Base-by-base conservation (phyloP, 2,329 filamentous ascomycete species). In the Trichoderma arundinaceum region DNA sequence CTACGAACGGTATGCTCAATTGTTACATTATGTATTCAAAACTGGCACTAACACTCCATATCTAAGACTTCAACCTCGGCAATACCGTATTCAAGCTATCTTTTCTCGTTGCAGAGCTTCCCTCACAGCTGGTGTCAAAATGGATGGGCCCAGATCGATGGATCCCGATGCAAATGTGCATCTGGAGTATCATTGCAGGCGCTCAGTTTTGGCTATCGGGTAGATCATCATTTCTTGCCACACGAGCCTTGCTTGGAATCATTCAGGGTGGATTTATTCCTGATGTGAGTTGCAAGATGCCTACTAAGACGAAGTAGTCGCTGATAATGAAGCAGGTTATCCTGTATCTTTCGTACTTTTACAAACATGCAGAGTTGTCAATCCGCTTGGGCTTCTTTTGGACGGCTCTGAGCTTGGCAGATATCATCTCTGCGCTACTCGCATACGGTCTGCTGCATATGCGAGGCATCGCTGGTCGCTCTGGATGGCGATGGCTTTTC, bases 301-400 rank as follows among this genome's bases (percentile, higher is more conserved):
- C 2, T 2, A 3, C 1, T n/a, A 13, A 13, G 10, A 2, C 1
- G 38, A 10, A 35, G 3, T n/a, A 12, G 64, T 4, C 48, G 12
- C 10, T 68, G 39, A 51, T 74, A 13, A 60, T 49, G 33, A 7
- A 7, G 3, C 15, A 64, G 61, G 43, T 70, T 19, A 61, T 66
- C 8, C 78, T 90, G 0, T 92, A 89, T 75, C 80, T 92, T 5
- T 88, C 86, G 3, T 93, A 93, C 75, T 94, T 90, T 76, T 94
- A 92, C 78, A 92, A 86, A 52, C 86, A 86, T 0, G 82, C 82
- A 60, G 91, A 93, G 73, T 79, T 94, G 0, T 89, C 90, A 0
- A 83, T 84, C 10, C 84, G 91, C 1, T 77, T 93, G 17, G 86
- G 73, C 10, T 86, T 69, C 86, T 92, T 92, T 77, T 93, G 90